Conservation (phyloP, 768 basidiomycete genomes). For the Hirschioporus abietinus region DNA sequence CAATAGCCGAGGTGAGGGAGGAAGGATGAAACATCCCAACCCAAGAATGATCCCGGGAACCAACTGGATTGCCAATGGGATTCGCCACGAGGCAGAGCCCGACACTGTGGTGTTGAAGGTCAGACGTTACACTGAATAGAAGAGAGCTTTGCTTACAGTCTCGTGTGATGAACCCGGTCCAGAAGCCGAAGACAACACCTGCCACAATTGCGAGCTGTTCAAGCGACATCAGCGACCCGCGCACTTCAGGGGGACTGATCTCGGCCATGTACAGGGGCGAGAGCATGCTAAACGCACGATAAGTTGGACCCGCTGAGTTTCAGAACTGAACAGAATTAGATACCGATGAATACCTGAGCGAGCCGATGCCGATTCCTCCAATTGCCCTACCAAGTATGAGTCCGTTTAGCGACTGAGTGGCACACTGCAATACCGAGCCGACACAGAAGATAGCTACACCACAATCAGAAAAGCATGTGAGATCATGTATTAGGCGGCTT, state of each 20-base stretch:
- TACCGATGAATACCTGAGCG: conserved; percentile 41
- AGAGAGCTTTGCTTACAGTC: conserved; percentile 35
- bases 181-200: conserved; percentile 79
- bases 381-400: conserved; percentile 67
- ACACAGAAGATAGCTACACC: conserved; percentile 58
- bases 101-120: conserved; percentile 34
- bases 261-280: conserved; percentile 80
- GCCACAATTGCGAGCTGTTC: conserved; percentile 80
- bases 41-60: conserved; percentile 63
- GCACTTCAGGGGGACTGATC: conserved; percentile 74
- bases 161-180: conserved; percentile 74
- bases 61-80: conserved; percentile 69
- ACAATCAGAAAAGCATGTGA: conserved; percentile 2
- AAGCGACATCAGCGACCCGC: conserved; percentile 73
- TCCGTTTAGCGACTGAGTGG: conserved; percentile 48
- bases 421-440: conserved; percentile 65
- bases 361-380: conserved; percentile 79
- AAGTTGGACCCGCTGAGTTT: background rate
- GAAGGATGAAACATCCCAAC: conserved; percentile 53
- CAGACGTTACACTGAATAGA: background rate
- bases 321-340: background rate
- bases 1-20: conserved; percentile 57
- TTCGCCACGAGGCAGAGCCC: conserved; percentile 67
- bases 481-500: conserved; percentile 18
- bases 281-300: conserved; percentile 49